Conservation (phyloP, 768 basidiomycete genomes). For the Hirschioporus abietinus region DNA sequence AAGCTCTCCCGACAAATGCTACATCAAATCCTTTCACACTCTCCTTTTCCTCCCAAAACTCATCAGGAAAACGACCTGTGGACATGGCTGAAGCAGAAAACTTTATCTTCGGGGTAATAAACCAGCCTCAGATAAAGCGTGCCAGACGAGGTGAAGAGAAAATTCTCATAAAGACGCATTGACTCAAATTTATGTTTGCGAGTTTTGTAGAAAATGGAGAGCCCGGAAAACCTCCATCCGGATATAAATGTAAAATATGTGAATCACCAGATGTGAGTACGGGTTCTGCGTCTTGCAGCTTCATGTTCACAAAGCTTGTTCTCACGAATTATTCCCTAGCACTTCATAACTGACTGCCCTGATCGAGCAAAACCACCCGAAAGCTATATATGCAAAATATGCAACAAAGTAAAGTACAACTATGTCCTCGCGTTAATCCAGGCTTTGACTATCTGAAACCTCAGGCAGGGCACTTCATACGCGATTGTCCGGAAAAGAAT, state of each 20-base stretch:
- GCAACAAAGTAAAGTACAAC: slow-evolving; percentile 47
- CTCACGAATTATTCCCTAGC: slow-evolving; percentile 35
- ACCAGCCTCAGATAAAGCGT: slow-evolving; percentile 45
- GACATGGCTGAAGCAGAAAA: slow-evolving; percentile 48
- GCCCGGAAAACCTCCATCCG: slow-evolving; percentile 55
- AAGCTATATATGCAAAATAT: slow-evolving; percentile 84
- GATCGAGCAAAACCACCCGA: slow-evolving; percentile 73
- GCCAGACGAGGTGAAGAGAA: slow-evolving; percentile 24
- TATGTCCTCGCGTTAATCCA: slow-evolving; percentile 4
- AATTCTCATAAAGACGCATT: slow-evolving; percentile 22
- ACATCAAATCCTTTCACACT: slow-evolving; percentile 68
- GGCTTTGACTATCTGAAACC: background rate
- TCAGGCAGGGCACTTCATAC: slow-evolving; percentile 78
- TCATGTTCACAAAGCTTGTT: background rate
- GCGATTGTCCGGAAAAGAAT: slow-evolving; percentile 81
- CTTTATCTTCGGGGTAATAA: slow-evolving; percentile 64
- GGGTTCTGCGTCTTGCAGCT: slow-evolving; percentile 13
- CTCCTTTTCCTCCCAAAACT: slow-evolving; percentile 22
- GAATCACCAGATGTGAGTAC: slow-evolving; percentile 69
- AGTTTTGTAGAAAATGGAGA: slow-evolving; percentile 29
- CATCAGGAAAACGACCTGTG: slow-evolving; percentile 44
- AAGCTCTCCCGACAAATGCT: slow-evolving; percentile 49
- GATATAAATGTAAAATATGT: slow-evolving; percentile 76
- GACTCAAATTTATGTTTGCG: too few relatives aligned
- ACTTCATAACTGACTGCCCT: slow-evolving; percentile 73